Percentiles rank a stretch among this genome's conserved stretches.
These are phyloP conservation scores for Boletales sp. DNA, from an alignment of 768 basidiomycete genomes.

Conservation along the genomic window DNA sequence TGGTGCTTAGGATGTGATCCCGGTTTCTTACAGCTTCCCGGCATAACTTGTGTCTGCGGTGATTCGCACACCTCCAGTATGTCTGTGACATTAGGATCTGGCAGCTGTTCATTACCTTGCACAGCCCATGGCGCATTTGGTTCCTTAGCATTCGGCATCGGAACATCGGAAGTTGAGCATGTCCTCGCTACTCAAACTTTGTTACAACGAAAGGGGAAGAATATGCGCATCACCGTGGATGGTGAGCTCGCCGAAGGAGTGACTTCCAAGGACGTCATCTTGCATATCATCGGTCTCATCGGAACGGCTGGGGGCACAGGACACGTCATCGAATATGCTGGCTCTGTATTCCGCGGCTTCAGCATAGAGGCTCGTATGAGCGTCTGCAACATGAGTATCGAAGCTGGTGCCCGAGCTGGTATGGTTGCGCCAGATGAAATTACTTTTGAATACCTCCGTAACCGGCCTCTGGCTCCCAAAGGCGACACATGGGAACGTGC, in stretches of 20 bases:
- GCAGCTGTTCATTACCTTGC: slow-evolving; percentile 2
- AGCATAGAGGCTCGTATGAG: slow-evolving; percentile 92
- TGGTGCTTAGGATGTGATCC: neutral
- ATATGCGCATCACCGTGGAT: slow-evolving; percentile 89
- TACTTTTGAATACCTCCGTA: slow-evolving; percentile 80
- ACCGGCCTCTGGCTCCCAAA: slow-evolving; percentile 78
- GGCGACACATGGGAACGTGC: slow-evolving; percentile 84
- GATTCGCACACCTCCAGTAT: slow-evolving; percentile 91
- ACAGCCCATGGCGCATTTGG: slow-evolving; percentile 90
- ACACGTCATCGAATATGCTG: slow-evolving; percentile 88
- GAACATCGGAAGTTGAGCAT: slow-evolving; percentile 92
- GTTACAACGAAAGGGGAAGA: slow-evolving; percentile 83
- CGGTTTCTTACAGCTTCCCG: slow-evolving; percentile 50
- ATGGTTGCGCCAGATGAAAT: slow-evolving; percentile 90
- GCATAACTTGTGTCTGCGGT: slow-evolving; percentile 84
- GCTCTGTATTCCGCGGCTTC: slow-evolving; percentile 80
- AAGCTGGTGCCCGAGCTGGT: slow-evolving; percentile 88
- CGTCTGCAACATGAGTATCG: slow-evolving; percentile 94
- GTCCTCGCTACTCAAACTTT: slow-evolving; percentile 91
- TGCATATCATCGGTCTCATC: slow-evolving; percentile 87
- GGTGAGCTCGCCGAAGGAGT: slow-evolving; percentile 79
- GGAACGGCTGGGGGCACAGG: slow-evolving; percentile 94
- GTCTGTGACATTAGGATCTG: slow-evolving; percentile 22
- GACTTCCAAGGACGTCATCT: slow-evolving; percentile 85
- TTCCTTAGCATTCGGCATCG: slow-evolving; percentile 89